Conservation (phyloP, 805 yeast species). For the Yarrowia sp. region DNA sequence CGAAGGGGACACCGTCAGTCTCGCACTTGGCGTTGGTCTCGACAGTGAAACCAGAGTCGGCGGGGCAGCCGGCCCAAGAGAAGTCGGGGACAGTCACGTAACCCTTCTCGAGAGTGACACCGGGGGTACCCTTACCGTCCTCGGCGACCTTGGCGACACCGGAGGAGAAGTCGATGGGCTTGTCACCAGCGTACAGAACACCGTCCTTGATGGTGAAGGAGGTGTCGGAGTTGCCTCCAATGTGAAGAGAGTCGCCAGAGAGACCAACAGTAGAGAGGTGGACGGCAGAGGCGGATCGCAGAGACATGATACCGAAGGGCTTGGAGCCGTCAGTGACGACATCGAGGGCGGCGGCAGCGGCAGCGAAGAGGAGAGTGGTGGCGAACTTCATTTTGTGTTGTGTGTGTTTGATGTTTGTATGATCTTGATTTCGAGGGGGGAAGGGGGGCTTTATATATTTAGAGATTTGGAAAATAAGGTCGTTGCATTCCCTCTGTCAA, state of each 20-base stretch:
- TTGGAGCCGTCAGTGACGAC: conserved; percentile 7
- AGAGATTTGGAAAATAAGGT: no score
- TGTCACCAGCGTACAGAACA: background rate
- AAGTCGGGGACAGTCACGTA: conserved; percentile 14
- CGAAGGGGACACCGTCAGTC: conserved; percentile 32
- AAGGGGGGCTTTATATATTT: background rate
- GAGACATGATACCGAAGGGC: conserved; percentile 23
- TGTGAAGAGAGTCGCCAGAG: background rate
- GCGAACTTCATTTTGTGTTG: conserved; percentile 13
- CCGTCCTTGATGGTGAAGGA: conserved; percentile 14
- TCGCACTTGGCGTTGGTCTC: background rate
- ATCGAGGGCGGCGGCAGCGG: conserved; percentile 6
- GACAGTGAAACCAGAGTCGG: background rate
- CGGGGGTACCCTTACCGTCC: conserved; percentile 15
- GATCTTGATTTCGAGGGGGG: background rate
- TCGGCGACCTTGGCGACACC: conserved; percentile 5
- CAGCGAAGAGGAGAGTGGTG: conserved; percentile 3
- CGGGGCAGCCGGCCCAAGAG: conserved; percentile 11
- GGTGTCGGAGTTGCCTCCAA: background rate
- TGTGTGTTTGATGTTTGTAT: background rate
- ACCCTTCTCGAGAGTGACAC: background rate
- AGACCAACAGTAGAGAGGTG: background rate
- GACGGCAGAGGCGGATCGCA: conserved; percentile 22
- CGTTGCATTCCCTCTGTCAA: background rate
- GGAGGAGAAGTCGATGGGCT: conserved; percentile 10